A percentile compares a stretch with the other conserved stretches of the same genome.
Evolutionary conservation across 78 protist species (phyloP).

Genomic region (Pigoraptor vietnamica): DNA sequence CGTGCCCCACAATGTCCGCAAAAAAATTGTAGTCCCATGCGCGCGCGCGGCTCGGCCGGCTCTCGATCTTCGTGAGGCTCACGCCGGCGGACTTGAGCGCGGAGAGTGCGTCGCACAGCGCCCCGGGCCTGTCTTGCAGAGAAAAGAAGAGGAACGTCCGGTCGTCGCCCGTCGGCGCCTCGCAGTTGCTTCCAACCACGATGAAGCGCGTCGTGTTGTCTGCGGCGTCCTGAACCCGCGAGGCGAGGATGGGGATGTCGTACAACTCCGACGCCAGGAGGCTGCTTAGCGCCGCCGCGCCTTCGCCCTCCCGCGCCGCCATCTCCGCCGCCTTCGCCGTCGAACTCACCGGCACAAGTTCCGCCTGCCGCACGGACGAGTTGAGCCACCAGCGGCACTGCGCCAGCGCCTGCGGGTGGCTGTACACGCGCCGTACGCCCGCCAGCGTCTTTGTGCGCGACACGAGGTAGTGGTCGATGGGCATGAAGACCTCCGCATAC

Average conservation of each 20-base stretch:
- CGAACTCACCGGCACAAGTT: background rate
- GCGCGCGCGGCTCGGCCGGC: background rate
- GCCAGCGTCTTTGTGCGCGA: background rate
- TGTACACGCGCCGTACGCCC: background rate
- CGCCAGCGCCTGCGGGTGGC: background rate
- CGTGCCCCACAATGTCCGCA: background rate
- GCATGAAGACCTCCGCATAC: background rate
- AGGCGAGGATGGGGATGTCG: background rate
- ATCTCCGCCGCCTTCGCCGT: background rate
- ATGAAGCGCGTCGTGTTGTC: background rate
- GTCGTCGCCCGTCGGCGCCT: background rate
- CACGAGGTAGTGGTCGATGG: background rate
- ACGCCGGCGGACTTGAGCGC: background rate
- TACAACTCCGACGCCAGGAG: background rate
- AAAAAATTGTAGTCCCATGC: background rate
- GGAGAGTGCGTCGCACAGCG: background rate
- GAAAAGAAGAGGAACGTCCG: background rate
- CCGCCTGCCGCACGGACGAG: background rate
- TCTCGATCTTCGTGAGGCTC: background rate
- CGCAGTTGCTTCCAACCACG: background rate
- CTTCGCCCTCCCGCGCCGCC: background rate
- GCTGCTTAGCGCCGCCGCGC: background rate
- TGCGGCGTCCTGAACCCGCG: background rate
- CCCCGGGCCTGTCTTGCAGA: background rate
- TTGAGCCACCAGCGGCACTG: background rate